Conservation (phyloP, 805 yeast genomes). For the Hanseniaspora singularis region DNA sequence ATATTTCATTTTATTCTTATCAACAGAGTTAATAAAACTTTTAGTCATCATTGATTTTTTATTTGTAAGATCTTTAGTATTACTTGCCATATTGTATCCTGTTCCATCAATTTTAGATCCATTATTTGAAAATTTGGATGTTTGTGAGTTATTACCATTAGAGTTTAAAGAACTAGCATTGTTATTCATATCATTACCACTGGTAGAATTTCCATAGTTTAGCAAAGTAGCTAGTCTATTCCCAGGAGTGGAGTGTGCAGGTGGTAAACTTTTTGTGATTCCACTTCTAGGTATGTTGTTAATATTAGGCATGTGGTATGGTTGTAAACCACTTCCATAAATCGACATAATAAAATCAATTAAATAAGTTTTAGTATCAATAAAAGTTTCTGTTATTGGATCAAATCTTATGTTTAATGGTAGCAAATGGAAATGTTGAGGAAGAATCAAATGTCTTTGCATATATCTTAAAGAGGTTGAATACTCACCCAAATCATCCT, state of each 20-base stretch:
- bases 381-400: constrained; percentile 25
- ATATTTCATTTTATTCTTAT: constrained; percentile 6
- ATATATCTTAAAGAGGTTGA: constrained; percentile 36
- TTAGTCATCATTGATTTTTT: constrained; percentile 12
- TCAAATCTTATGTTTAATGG: constrained; percentile 28
- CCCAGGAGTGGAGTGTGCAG: neutral
- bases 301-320: neutral
- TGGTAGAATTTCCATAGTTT: neutral
- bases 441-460: constrained; percentile 35
- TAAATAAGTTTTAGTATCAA: constrained; percentile 17
- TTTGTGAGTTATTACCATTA: too few species aligned
- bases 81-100: too few species aligned
- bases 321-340: constrained; percentile 5
- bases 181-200: neutral
- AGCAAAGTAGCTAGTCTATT: constrained; percentile 8
- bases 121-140: too few species aligned
- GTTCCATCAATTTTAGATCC: too few species aligned
- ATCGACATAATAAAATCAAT: neutral
- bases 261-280: neutral
- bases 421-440: constrained; percentile 29
- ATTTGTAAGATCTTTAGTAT: neutral
- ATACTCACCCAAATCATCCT: constrained; percentile 75
- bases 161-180: neutral
- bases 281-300: neutral
- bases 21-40: neutral